Evolutionary conservation across 345 rosid genomes (phyloP), one percentile per base, ranked within the genome.

Genomic region (Hibiscus trionum): DNA sequence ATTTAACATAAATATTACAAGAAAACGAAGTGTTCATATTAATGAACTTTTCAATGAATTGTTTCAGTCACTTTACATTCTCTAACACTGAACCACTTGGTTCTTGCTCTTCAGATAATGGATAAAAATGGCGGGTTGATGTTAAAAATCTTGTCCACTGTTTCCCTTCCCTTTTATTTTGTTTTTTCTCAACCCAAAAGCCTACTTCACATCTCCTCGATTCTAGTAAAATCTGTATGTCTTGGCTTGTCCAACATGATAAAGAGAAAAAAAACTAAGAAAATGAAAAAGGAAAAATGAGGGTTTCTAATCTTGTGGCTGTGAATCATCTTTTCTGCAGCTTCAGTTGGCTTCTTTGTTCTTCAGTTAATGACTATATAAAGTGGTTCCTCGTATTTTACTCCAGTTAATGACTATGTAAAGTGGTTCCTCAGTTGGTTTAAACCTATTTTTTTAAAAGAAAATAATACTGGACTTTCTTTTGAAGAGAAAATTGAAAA

Each of bases 231-330:
- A 7, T 47, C 14, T 15, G 37, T 37, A 49, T 37, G 58, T 24
- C 71, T 67, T 67, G 71, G 71, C 71, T 67, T 49, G 71, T 67
- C 71, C 7, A 26, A 15, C 44, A 49, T 68, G 59, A 27, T 49
- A 8, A 56, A 56, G 27, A 55, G 17, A n/a, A n/a, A 19, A 9
- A 17, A 5, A 19, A 12, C 33, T 31, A 66, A 35, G 9, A 37
- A 37, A 37, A 44, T 4, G 9, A 27, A 50, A 68, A 68, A 27
- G 44, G 71, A n/a, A 67, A 67, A 50, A 35, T 15, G 59, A 68
- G 59, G 44, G 71, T 68, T 68, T 24, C 70, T 66, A 19, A 11
- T 21, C 31, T 65, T 42, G 33, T 44, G 21, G 33, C 8, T 42
- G 17, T 11, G 5, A 17, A 65, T 14, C 27, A 7, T 55, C 26